Conservation (phyloP, 164 flowering plant species). For the Dillenia suffruticosa region DNA sequence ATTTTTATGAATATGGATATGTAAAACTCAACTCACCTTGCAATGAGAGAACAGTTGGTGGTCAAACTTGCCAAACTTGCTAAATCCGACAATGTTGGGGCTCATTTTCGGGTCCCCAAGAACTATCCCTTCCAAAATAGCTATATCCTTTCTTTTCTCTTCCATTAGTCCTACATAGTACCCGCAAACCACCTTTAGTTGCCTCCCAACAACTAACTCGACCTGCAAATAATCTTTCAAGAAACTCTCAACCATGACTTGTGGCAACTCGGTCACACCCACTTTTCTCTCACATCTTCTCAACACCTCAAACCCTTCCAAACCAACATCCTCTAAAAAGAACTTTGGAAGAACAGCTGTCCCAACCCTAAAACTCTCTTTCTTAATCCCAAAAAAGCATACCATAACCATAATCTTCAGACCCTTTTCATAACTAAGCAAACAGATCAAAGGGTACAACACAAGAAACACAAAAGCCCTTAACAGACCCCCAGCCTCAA, state of each 20-base stretch:
- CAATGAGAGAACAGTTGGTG: slow-evolving; percentile 31
- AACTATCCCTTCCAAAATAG: slow-evolving; percentile 5
- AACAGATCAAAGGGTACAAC: slow-evolving; percentile 29
- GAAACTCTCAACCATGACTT: slow-evolving; percentile 45
- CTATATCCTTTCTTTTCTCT: slow-evolving; percentile 13
- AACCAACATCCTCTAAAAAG: slow-evolving; percentile 39
- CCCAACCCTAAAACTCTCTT: slow-evolving; percentile 30
- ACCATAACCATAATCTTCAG: slow-evolving; percentile 40
- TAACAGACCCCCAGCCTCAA: slow-evolving; percentile 44
- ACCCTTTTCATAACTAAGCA: slow-evolving; percentile 24
- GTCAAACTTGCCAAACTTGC: slow-evolving; percentile 14
- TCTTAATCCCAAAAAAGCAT: slow-evolving; percentile 34
- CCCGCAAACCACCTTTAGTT: slow-evolving; percentile 31
- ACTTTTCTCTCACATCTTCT: slow-evolving; percentile 23
- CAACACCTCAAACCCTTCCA: slow-evolving; percentile 35
- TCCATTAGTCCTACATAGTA: slow-evolving; percentile 44
- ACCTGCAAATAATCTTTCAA: slow-evolving; percentile 41
- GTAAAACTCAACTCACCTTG: slow-evolving; percentile 23
- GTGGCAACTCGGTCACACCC: slow-evolving; percentile 33
- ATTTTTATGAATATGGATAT: too few species aligned
- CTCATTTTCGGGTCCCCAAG: slow-evolving; percentile 3
- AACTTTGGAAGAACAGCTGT: slow-evolving; percentile 44
- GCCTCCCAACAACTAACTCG: slow-evolving; percentile 37
- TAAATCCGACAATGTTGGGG: slow-evolving; percentile 25
- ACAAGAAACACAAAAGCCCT: slow-evolving; percentile 33